These are phyloP conservation scores for Plantago coronopus DNA, from an alignment of 305 asterid species.

Conservation along the genomic window DNA sequence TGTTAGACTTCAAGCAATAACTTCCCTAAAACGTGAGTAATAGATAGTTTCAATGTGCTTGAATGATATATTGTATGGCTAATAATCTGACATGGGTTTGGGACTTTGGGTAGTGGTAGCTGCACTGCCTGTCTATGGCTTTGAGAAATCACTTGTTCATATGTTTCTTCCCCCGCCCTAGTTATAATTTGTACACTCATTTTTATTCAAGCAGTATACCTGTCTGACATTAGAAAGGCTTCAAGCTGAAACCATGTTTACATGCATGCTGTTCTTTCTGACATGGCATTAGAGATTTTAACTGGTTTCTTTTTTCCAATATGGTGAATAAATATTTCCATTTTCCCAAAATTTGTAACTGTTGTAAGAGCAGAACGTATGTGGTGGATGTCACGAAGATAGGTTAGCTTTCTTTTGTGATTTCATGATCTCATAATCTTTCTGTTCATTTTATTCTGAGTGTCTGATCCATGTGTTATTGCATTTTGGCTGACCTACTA, in stretches of 20 bases:
- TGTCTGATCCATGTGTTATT: constrained; percentile 10
- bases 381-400: neutral
- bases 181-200: neutral
- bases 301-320: constrained; percentile 11
- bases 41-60: constrained; percentile 15
- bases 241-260: constrained; percentile 11
- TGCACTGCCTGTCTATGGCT: neutral
- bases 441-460: constrained; percentile 13
- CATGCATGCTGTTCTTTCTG: constrained; percentile 10
- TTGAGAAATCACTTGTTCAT: constrained; percentile 14
- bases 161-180: constrained; percentile 10
- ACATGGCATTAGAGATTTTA: constrained; percentile 1
- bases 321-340: constrained; percentile 8
- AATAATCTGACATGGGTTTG: constrained; percentile 16
- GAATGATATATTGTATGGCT: constrained; percentile 12
- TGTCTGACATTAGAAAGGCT: constrained; percentile 4
- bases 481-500: constrained; percentile 18
- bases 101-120: neutral
- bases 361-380: too few relatives aligned
- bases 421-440: constrained; percentile 8
- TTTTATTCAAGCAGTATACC: constrained; percentile 9
- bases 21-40: constrained; percentile 76
- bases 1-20: constrained; percentile 95
- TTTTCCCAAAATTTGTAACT: neutral
- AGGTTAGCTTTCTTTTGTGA: constrained; percentile 13